These are phyloP conservation scores for Carallia pectinifolia DNA, from an alignment of 345 rosid species.

Conservation along the genomic window DNA sequence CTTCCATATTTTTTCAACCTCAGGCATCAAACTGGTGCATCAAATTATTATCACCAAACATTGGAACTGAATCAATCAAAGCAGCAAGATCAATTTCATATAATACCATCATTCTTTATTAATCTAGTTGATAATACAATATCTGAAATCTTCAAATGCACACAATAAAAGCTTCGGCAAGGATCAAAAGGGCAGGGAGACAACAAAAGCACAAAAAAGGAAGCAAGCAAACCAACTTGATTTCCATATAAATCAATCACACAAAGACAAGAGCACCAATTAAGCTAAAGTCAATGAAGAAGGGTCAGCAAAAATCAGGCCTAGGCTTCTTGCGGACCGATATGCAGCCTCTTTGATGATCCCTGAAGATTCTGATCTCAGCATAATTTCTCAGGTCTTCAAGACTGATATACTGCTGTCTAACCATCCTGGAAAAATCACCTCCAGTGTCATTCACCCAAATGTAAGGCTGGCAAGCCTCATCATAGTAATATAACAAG, in stretches of 20 bases:
- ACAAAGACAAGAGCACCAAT: neutral
- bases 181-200: neutral
- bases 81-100: neutral
- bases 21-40: too few relatives aligned
- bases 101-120: conserved; percentile 4
- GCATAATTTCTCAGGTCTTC: conserved; percentile 79
- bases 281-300: neutral
- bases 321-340: conserved; percentile 74
- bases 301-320: conserved; percentile 58
- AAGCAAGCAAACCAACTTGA: neutral
- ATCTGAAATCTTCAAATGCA: neutral
- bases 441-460: conserved; percentile 78
- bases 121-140: neutral
- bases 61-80: too few relatives aligned
- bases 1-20: too few relatives aligned
- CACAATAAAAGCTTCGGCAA: neutral
- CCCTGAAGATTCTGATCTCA: conserved; percentile 70
- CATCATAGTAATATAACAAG: conserved; percentile 67
- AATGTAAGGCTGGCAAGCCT: conserved; percentile 73
- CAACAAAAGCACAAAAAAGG: neutral
- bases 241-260: neutral
- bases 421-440: conserved; percentile 76
- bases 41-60: too few relatives aligned
- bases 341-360: conserved; percentile 70
- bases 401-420: conserved; percentile 83